Conservation (phyloP, 129 eudicot genomes). For the Arctium minus region DNA sequence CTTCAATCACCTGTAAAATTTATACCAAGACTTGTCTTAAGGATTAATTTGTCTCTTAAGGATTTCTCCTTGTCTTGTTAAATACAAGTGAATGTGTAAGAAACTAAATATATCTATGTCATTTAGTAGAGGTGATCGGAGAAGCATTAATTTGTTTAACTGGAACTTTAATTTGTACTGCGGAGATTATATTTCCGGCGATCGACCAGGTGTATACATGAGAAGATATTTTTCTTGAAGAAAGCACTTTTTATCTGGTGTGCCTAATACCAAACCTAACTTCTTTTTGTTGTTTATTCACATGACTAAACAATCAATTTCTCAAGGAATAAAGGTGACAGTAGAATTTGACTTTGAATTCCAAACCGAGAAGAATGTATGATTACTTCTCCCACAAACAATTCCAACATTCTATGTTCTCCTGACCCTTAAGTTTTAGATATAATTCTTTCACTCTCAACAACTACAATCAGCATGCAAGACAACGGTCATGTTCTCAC, state of each 20-base stretch:
- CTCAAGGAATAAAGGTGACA: background rate
- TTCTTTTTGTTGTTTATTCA: background rate
- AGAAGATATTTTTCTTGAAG: background rate
- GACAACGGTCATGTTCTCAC: background rate
- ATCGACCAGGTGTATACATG: background rate
- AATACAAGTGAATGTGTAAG: background rate
- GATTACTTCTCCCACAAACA: background rate
- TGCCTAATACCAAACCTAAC: background rate
- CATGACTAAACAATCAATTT: background rate
- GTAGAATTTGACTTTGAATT: background rate
- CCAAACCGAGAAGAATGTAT: background rate
- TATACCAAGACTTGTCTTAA: background rate
- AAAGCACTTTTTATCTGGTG: background rate
- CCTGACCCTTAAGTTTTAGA: background rate
- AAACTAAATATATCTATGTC: background rate
- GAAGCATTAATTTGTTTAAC: background rate
- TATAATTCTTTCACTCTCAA: background rate
- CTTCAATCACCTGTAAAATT: background rate
- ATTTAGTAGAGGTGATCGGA: background rate
- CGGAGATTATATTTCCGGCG: background rate
- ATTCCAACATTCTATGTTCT: background rate
- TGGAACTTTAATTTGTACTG: background rate
- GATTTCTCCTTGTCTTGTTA: background rate
- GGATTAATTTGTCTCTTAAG: background rate
- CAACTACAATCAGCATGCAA: background rate